Base-by-base conservation (phyloP, 148 eudicot genomes). In the Nepenthes mirabilis region DNA sequence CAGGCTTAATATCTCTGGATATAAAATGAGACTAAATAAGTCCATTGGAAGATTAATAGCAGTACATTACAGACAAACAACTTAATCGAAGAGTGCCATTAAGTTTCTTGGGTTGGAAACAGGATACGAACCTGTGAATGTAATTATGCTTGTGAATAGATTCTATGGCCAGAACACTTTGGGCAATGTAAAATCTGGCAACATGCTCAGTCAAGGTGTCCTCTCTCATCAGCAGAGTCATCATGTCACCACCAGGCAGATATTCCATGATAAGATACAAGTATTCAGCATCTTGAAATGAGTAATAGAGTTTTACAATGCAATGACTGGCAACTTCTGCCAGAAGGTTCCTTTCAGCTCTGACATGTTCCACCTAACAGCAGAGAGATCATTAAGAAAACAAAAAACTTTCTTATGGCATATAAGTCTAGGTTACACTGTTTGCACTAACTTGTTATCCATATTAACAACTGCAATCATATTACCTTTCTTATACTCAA, bases 311-410 rank as follows among this genome's bases (percentile, higher is more conserved):
- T 73, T 90, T 90, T 36, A 90, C 97, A 34, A 90, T 90, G 78
- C 81, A 90, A 69, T 90, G 91, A 76, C 97, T 87, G 63, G 84
- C 97, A 67, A 90, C 97, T 79, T 90, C 97, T 55, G 97, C 97
- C 66, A 90, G 74, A 79, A 90, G 71, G 75, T 90, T 87, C 73
- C 97, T 87, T 76, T 90, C 97, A 48, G 97, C 89, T 75, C 91
- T 81, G 48, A 90, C 97, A 82, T 90, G 97, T 68, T 87, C 97
- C 74, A 90, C 97, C 97, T 90, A 61, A 37, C 11, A 65, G 63
- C 23, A 51, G 65, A 68, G 34, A 57, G 3, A 33, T 36, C 57
- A 55, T 70, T 52, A 11, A 74, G 61, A 37, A 50, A 67, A 56
- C 56, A 2, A 32, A 52, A 64, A 52, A 43, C 53, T 48, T 9